Evolutionary conservation across 1,284 basidiomycete species (phyloP), one percentile per base, ranked within the genome.

Genomic region (Marasmius sp.): DNA sequence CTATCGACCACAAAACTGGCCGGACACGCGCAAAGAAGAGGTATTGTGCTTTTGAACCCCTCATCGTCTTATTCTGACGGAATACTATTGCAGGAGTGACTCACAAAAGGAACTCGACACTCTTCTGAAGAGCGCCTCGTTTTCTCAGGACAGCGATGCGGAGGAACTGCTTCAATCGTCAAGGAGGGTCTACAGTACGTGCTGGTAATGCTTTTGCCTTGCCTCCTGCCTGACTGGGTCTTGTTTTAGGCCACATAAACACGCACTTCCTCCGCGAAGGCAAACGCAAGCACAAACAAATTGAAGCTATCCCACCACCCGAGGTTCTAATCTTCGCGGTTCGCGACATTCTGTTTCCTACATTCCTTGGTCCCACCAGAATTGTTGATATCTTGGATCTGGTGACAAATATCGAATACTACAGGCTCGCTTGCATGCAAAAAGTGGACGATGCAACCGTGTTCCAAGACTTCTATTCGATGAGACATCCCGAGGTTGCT

Each of bases 361-460:
- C 63, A 10, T 54, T 54, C 3, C 70, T 79, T 56, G 70, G 71
- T 36, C 58, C 72, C 8, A 67, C 70, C 3, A 73, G 75, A 60
- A 73, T 79, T 36, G 74, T 77, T 1, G 74, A 79, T 34, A 61
- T 81, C n/a, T 73, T 81, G 38, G 70, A 81, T 59, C 71, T 80
- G 20, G 67, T 83, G 38, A 68, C 79, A 1, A 73, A 71, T 33
- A 66, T 80, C 47, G 82, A 83, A 61, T 72, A 71, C 37, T 77
- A 77, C 59, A 77, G 81, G 14, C 69, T 70, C 10, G 68, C 70
- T 10, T 72, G 72, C 0, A 61, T 70, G 2, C 64, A 71, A 47
- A 71, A 71, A 38, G 73, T 71, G 2, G 66, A 68, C 1, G 65
- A 69, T n/a, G 75, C 75, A 0, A 67, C 78, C 20, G 68, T 68